Percentiles rank a stretch among this genome's conserved stretches.
Conservation (phyloP, 2,329 filamentous ascomycete species). For the Pezicula carpinea region DNA sequence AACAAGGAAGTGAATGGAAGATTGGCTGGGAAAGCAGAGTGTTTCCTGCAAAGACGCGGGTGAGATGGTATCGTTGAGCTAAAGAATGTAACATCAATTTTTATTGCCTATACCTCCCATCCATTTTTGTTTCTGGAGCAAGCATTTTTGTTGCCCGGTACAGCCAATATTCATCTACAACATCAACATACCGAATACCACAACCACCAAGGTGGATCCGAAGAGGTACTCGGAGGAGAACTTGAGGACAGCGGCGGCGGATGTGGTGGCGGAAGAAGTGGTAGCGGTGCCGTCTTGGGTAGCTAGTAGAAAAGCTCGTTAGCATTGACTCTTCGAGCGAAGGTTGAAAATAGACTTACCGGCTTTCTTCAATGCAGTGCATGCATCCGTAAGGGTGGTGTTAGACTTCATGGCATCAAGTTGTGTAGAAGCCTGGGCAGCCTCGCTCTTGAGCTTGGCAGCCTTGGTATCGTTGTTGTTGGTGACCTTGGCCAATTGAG, state of each 20-base stretch:
- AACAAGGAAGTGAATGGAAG: too few relatives aligned
- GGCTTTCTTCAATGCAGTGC: neutral
- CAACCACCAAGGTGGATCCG: too few relatives aligned
- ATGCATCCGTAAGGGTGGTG: slow-evolving; percentile 16
- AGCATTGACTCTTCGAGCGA: neutral
- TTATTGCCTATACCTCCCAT: too few relatives aligned
- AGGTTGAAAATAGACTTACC: neutral
- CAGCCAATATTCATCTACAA: neutral
- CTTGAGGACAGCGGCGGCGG: slow-evolving; percentile 47
- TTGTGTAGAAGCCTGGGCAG: slow-evolving; percentile 17
- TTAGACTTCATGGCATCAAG: slow-evolving; percentile 27
- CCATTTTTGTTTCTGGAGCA: too few relatives aligned
- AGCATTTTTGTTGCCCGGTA: too few relatives aligned
- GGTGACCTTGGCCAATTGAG: slow-evolving; percentile 25
- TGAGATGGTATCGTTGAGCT: too few relatives aligned
- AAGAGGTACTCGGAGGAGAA: too few relatives aligned
- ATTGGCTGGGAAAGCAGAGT: too few relatives aligned
- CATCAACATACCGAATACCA: too few relatives aligned
- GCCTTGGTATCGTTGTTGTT: slow-evolving; percentile 29
- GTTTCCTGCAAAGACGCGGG: too few relatives aligned
- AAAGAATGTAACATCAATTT: too few relatives aligned
- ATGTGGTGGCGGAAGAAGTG: slow-evolving; percentile 3
- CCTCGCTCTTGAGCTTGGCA: slow-evolving; percentile 28
- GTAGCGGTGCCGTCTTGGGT: neutral
- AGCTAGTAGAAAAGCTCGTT: neutral